Conservation (phyloP, 139 green algal genomes). For the Closterium sp. region DNA sequence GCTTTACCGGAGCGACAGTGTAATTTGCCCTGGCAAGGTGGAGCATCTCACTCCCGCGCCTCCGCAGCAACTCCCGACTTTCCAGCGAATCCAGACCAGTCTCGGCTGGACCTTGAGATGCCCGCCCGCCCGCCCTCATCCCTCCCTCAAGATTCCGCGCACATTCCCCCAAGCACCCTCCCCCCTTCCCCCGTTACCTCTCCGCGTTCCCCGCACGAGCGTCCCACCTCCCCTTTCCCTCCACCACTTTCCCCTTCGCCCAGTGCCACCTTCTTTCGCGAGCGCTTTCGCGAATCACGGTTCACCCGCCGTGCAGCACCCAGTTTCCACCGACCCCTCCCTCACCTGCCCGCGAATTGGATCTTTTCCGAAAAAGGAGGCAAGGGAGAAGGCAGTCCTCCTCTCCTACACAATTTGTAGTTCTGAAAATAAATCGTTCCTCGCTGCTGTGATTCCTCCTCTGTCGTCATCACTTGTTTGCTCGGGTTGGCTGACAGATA, state of each 20-base stretch:
- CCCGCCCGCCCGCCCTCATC: background rate
- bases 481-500: no score
- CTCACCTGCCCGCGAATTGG: background rate
- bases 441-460: no score
- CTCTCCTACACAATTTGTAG: background rate
- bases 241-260: background rate
- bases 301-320: background rate
- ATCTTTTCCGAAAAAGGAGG: background rate
- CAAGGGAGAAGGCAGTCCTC: background rate
- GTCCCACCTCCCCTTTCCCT: background rate
- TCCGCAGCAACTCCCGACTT: background rate
- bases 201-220: no score
- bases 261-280: background rate
- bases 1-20: background rate
- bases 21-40: background rate
- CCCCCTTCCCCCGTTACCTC: no score
- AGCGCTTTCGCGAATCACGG: background rate
- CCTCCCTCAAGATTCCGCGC: background rate
- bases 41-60: background rate
- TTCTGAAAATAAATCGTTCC: no score
- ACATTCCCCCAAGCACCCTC: background rate
- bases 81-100: background rate
- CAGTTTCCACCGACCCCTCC: background rate
- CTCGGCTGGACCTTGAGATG: background rate
- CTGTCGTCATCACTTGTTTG: no score